phyloP scores from a whole-genome alignment of 2,329 filamentous ascomycete genomes.

The Dactylellina sp. region DNA sequence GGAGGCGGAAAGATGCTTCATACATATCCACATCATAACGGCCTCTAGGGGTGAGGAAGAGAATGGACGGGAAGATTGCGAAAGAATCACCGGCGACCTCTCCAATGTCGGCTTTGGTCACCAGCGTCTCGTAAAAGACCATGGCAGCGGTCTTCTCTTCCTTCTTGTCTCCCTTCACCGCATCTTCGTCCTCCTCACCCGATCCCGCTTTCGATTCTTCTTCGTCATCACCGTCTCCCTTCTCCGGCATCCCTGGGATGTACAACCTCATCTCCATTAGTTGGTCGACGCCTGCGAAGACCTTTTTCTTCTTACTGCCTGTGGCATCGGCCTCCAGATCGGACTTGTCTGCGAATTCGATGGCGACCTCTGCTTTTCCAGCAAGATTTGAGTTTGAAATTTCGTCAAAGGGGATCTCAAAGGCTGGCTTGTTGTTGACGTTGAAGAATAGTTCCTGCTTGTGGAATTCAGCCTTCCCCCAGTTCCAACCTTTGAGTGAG shows the following conservation, averaged over 20 bases:
- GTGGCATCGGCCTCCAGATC: slow-evolving; percentile 73
- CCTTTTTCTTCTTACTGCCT: slow-evolving; percentile 83
- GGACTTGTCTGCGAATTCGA: slow-evolving; percentile 77
- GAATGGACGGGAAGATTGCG: slow-evolving; percentile 93
- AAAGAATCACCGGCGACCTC: slow-evolving; percentile 99
- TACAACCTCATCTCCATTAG: slow-evolving; percentile 99
- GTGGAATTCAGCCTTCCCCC: slow-evolving; percentile 97
- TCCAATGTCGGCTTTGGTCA: slow-evolving; percentile 98
- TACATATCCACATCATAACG: slow-evolving; percentile 99
- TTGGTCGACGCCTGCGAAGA: slow-evolving; percentile 88
- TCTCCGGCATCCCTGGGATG: slow-evolving; percentile 88
- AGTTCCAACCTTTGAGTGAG: slow-evolving; percentile 96
- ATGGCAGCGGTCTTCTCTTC: slow-evolving; percentile 96
- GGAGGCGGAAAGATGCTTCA: slow-evolving; percentile 94
- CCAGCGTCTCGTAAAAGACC: slow-evolving; percentile 97
- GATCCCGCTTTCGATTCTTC: slow-evolving; percentile 48
- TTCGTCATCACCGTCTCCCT: slow-evolving; percentile 69
- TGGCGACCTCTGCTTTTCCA: slow-evolving; percentile 95
- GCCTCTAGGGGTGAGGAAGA: slow-evolving; percentile 97
- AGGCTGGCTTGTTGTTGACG: slow-evolving; percentile 94
- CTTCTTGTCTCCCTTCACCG: slow-evolving; percentile 73
- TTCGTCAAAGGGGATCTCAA: slow-evolving; percentile 96
- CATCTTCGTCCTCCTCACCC: slow-evolving; percentile 61
- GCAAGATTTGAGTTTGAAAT: slow-evolving; percentile 98
- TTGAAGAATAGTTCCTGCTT: slow-evolving; percentile 96